A percentile compares a stretch with the other conserved stretches of the same genome.
phyloP scores from a whole-genome alignment of 331 rosid species.

The Prunus yedoensis region DNA sequence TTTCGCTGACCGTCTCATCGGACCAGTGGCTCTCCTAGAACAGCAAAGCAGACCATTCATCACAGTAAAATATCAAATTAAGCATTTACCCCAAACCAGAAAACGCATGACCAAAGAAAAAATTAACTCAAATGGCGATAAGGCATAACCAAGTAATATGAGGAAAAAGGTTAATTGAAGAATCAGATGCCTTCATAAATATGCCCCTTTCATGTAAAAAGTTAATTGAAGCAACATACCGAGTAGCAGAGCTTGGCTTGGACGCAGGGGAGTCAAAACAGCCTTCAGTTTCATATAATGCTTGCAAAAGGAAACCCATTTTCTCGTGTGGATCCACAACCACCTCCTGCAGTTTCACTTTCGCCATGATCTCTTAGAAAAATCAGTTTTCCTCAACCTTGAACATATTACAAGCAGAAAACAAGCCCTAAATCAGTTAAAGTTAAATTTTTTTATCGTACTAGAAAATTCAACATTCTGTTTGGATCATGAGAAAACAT shows the following conservation, averaged over 20 bases:
- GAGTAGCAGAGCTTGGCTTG: neutral
- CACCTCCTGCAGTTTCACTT: neutral
- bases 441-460: neutral
- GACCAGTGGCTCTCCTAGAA: constrained; percentile 32
- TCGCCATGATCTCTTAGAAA: neutral
- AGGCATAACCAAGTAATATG: neutral
- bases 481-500: neutral
- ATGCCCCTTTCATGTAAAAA: neutral
- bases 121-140: neutral
- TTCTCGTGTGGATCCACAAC: neutral
- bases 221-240: neutral
- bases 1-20: constrained; percentile 31
- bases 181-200: neutral
- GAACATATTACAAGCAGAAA: no score
- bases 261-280: neutral
- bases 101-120: neutral
- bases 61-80: neutral
- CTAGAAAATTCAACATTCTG: neutral
- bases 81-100: neutral
- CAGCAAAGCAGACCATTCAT: neutral
- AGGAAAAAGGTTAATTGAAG: neutral
- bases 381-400: neutral
- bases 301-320: neutral
- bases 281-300: neutral
- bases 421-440: neutral